Evolutionary conservation across 768 basidiomycete species (phyloP).

Genomic region (Amanita polypyramis): DNA sequence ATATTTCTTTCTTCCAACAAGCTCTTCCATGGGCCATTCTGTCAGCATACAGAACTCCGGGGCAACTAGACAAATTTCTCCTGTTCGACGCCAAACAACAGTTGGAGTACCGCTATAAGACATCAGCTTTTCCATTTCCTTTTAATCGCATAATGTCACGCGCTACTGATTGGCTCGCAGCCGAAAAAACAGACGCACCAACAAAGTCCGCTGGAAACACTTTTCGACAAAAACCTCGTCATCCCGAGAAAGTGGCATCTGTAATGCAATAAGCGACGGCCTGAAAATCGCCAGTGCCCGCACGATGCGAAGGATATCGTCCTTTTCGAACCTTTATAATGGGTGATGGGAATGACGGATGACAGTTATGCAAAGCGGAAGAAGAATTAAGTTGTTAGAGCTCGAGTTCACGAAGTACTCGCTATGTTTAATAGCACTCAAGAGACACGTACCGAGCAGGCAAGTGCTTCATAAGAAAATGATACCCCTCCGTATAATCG

Average conservation of each 20-base stretch:
- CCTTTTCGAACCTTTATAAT: slow-evolving; percentile 79
- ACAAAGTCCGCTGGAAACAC: slow-evolving; percentile 87
- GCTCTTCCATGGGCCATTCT: slow-evolving; percentile 80
- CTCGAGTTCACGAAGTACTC: slow-evolving; percentile 34
- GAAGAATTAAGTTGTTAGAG: slow-evolving; percentile 24
- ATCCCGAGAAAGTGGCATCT: slow-evolving; percentile 94
- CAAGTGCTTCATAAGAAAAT: slow-evolving; percentile 92
- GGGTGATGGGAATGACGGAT: slow-evolving; percentile 6
- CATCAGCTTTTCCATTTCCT: slow-evolving; percentile 97
- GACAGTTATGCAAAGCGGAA: too few species aligned
- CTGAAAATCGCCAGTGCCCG: slow-evolving; percentile 90
- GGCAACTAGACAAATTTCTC: slow-evolving; percentile 94
- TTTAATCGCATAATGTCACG: slow-evolving; percentile 10
- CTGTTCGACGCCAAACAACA: slow-evolving; percentile 95
- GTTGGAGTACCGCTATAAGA: slow-evolving; percentile 96
- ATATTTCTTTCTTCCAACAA: slow-evolving; percentile 49
- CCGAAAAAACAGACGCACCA: slow-evolving; percentile 35
- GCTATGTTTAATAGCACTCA: slow-evolving; percentile 26
- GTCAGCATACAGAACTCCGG: slow-evolving; percentile 95
- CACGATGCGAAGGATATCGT: slow-evolving; percentile 89
- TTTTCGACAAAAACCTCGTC: slow-evolving; percentile 96
- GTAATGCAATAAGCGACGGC: slow-evolving; percentile 93
- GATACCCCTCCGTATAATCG: slow-evolving; percentile 95
- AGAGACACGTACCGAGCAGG: slow-evolving; percentile 57
- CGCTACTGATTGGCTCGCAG: slow-evolving; percentile 8